phyloP scores from a whole-genome alignment of 805 yeast genomes.

The Saccharomyces paradoxus region DNA sequence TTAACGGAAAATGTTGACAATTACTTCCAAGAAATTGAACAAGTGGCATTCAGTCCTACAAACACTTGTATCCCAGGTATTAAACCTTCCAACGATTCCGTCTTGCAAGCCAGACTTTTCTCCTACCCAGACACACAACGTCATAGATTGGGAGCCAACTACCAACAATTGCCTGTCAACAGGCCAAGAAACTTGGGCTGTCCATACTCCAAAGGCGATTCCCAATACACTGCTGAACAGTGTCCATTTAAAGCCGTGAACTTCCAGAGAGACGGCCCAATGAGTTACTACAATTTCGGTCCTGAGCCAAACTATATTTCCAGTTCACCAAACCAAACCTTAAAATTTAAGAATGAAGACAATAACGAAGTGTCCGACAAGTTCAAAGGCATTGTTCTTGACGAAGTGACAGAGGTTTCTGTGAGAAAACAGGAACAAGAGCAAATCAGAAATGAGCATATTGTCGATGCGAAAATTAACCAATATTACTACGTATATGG shows the following conservation, averaged over 20 bases:
- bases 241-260: constrained; percentile 34
- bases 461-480: constrained; percentile 31
- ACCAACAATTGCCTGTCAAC: constrained; percentile 60
- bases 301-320: constrained; percentile 45
- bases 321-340: constrained; percentile 18
- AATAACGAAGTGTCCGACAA: constrained; percentile 16
- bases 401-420: constrained; percentile 20
- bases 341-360: constrained; percentile 14
- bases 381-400: constrained; percentile 31
- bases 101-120: constrained; percentile 65
- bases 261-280: constrained; percentile 56
- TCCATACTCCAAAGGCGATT: constrained; percentile 31
- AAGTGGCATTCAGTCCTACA: constrained; percentile 61
- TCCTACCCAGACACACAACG: constrained; percentile 73
- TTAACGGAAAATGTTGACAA: constrained; percentile 50
- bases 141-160: constrained; percentile 65
- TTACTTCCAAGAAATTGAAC: constrained; percentile 43
- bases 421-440: constrained; percentile 27
- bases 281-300: constrained; percentile 42
- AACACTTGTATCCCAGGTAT: constrained; percentile 62
- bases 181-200: constrained; percentile 36
- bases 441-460: constrained; percentile 31
- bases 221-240: constrained; percentile 5
- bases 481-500: constrained; percentile 35
- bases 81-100: constrained; percentile 73